These are phyloP conservation scores for Alternaria rosae DNA, from an alignment of 2,329 filamentous ascomycete species.

Conservation along the genomic window DNA sequence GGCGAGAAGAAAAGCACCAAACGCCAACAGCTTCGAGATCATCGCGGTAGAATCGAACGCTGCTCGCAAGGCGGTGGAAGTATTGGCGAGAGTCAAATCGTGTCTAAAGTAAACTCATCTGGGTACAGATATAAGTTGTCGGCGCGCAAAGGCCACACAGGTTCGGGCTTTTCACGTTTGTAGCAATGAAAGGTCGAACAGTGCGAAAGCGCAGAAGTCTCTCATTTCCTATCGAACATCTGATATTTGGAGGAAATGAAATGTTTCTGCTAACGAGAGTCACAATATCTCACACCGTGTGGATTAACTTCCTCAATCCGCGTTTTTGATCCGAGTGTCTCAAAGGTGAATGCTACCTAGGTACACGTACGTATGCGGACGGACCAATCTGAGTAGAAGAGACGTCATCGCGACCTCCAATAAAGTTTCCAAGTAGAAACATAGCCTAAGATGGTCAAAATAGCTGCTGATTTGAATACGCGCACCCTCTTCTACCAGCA, in stretches of 20 bases:
- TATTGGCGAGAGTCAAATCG: neutral
- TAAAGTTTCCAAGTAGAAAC: neutral
- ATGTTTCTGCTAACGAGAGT: neutral
- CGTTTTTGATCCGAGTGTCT: neutral
- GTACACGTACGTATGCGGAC: neutral
- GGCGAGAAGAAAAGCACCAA: neutral
- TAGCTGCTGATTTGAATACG: neutral
- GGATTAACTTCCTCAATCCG: neutral
- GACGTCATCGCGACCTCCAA: neutral
- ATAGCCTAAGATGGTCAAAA: neutral
- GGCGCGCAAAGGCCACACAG: neutral
- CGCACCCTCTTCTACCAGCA: too few species aligned
- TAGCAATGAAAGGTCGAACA: neutral
- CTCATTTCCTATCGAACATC: rapidly evolving
- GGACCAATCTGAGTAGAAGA: neutral
- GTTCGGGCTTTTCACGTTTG: neutral
- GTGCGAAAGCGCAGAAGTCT: neutral
- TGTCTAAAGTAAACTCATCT: neutral
- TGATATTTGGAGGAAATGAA: neutral
- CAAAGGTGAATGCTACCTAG: neutral
- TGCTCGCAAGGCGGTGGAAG: too few species aligned
- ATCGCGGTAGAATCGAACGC: neutral
- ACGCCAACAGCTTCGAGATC: neutral
- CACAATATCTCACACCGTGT: neutral
- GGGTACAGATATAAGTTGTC: neutral